Evolutionary conservation across 139 green algal species (phyloP), one percentile per base, ranked within the genome.

Genomic region (Cymbomonas tetramitiformis): DNA sequence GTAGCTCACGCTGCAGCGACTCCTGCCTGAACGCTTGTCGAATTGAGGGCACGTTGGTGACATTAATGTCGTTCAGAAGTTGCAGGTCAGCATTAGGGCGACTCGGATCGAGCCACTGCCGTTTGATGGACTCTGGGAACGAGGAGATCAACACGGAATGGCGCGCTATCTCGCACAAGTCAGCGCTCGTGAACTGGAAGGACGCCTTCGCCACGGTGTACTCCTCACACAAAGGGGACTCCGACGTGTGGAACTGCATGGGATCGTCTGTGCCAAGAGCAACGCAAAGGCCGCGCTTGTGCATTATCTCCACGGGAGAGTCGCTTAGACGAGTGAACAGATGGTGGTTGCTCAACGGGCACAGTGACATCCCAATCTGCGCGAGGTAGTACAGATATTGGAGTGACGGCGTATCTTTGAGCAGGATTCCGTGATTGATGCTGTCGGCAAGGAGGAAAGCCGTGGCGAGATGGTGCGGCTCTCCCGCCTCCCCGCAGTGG

Each of bases 271-370:
- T 88, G 23, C 74, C 86, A 39, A 93, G 70, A 23, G 58, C 79
- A 9, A 90, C 72, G 18, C 50, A 75, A n/a, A 95, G 77, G 21
- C 87, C 87, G n/a, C 87, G 75, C n/a, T 84, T 84, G 62, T 94
- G 94, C 65, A 94, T 93, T 34, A 76, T 65, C 23, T 86, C 86
- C 70, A 95, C 90, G 23, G 87, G 87, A 76, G 94, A 94, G 57
- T 76, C 78, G 80, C 94, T 84, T 76, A 94, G 94, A 78, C 94
- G 86, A 51, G 94, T 72, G 76, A 96, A 96, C n/a, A 96, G 75
- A 33, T 64, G 82, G 78, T 96, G 94, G 81, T 96, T 96, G 73
- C 80, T 91, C 30, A 96, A 75, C 1, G 87, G 87, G 7, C 53
- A 74, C 83, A 94, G 90, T 70, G 79, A 89, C 32, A 95, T 76